Evolutionary conservation across 441 rosid species (phyloP).

Genomic region (Gossypium trilobum): DNA sequence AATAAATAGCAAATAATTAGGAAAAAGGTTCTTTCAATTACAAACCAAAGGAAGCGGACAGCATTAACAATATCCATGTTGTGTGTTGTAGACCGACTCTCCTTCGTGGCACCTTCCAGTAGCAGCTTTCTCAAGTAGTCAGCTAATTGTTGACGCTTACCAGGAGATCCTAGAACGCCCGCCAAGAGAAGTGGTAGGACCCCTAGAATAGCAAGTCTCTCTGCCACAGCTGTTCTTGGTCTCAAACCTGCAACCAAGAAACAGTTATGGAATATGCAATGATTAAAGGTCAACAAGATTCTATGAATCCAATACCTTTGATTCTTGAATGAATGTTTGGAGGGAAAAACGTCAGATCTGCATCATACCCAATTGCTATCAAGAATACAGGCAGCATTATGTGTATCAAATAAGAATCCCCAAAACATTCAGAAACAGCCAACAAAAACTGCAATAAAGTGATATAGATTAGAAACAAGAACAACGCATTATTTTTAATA

Average conservation of each 20-base stretch:
- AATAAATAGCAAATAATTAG: slow-evolving; percentile 13
- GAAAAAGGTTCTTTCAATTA: slow-evolving; percentile 12
- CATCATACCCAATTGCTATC: slow-evolving; percentile 74
- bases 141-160: slow-evolving; percentile 55
- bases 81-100: slow-evolving; percentile 43
- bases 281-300: slow-evolving; percentile 10
- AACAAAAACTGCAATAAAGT: slow-evolving; percentile 62
- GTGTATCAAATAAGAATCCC: slow-evolving; percentile 69
- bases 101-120: slow-evolving; percentile 45
- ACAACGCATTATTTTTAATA: slow-evolving; percentile 11
- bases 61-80: slow-evolving; percentile 57
- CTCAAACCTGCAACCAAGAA: slow-evolving; percentile 55
- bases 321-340: slow-evolving; percentile 49
- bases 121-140: slow-evolving; percentile 71
- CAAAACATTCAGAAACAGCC: slow-evolving; percentile 61
- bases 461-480: slow-evolving; percentile 20
- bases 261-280: slow-evolving; percentile 17
- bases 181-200: slow-evolving; percentile 82
- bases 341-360: slow-evolving; percentile 63
- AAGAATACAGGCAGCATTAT: slow-evolving; percentile 76
- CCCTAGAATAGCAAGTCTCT: slow-evolving; percentile 67
- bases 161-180: slow-evolving; percentile 83
- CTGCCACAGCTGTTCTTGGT: slow-evolving; percentile 71
- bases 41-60: slow-evolving; percentile 91
- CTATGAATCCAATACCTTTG: slow-evolving; percentile 40